Evolutionary conservation across 1,284 basidiomycete species (phyloP), one percentile per base, ranked within the genome.

Genomic region (Rhodotorula sp.): DNA sequence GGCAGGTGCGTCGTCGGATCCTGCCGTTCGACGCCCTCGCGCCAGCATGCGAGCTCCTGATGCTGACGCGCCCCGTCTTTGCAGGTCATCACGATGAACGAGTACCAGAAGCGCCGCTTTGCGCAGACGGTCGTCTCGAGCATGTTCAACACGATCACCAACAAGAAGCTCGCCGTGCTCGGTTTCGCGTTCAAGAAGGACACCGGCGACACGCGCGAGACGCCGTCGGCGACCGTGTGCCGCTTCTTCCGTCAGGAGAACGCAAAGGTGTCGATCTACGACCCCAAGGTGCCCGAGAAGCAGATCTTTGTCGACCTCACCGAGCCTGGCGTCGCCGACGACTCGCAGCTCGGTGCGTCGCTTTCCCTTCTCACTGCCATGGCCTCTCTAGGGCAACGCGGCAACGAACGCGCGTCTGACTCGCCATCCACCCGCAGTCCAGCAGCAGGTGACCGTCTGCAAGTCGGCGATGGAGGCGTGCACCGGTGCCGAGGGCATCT

Each of bases 121-220:
- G 81, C 81, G 7, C 75, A 80, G 71, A 81, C 80, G 60, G 82
- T 83, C 50, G 81, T 83, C 45, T 78, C 77, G 59, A 74, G 65
- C 58, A 88, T 99, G 64, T 99, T 99, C 88, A 98, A 96, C 84
- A 98, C 96, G 52, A 94, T 96, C 81, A 96, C 93, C 21, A 88
- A 89, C 83, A 95, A 99, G 92, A 90, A 89, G 80, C 94, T 99
- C 79, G 92, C 96, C 58, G 90, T 99, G 58, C 89, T 99, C 62
- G 97, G 96, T 25, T 97, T 96, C 80, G 77, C 79, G 21, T 78
- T 80, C 79, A 79, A 79, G 74, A 79, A 78, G 72, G 93, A 97
- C 82, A 97, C 94, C 34, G 94, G 94, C 75, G 94, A 97, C 82
- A 97, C 93, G 65, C 93, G 97, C 81, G 96, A 98, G 85, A 95